Conservation (phyloP, 73 alveolate species). For the Paramecium bursaria region DNA sequence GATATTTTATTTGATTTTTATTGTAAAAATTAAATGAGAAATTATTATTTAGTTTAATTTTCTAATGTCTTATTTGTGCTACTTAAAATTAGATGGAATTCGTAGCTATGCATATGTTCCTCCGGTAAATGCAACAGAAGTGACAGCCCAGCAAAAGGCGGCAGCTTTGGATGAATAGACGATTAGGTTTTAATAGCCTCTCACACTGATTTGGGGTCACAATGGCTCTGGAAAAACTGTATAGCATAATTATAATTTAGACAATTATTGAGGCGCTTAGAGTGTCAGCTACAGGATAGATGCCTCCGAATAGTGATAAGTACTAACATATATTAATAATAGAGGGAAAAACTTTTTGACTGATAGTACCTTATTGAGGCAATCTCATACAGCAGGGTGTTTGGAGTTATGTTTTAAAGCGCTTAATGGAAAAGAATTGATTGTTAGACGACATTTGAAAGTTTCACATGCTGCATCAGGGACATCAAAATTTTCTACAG, state of each 20-base stretch:
- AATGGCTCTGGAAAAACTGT: conserved; percentile 98
- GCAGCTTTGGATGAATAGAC: conserved; percentile 9
- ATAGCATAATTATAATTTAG: not conserved
- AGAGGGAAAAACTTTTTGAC: conserved; percentile 51
- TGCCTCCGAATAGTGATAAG: conserved; percentile 95
- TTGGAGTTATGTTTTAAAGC: conserved; percentile 27
- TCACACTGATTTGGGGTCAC: conserved; percentile 95
- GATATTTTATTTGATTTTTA: no score
- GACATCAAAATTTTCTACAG: conserved; percentile 13
- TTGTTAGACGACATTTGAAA: conserved; percentile 45
- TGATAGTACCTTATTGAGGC: conserved; percentile 20
- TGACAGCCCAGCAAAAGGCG: not conserved
- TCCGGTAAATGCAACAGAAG: not conserved
- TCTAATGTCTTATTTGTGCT: not conserved
- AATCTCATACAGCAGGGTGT: conserved; percentile 11
- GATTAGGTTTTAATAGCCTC: conserved; percentile 47
- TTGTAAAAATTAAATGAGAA: no score
- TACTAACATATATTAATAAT: not conserved
- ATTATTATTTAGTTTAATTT: no score
- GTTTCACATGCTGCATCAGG: not conserved
- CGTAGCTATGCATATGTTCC: conserved; percentile 52
- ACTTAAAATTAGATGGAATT: conserved; percentile 51
- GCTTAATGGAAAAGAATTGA: conserved; percentile 8
- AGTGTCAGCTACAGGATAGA: conserved; percentile 91
- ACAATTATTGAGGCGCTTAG: conserved; percentile 94